Base-by-base conservation (phyloP, 768 basidiomycete species). In the Termitomyces sp. region DNA sequence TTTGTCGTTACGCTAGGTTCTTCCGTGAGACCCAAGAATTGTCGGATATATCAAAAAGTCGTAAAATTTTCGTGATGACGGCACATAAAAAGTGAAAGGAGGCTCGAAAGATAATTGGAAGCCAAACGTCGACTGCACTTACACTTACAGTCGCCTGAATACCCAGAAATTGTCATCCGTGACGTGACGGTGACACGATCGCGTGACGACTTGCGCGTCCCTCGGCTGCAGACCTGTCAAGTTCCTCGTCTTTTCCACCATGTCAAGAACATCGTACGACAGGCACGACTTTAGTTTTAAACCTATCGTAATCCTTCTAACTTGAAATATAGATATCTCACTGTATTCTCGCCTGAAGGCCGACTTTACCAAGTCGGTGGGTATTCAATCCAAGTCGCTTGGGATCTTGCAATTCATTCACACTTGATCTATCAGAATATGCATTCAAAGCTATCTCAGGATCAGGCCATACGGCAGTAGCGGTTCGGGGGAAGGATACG, bases 381-480 rank as follows among this genome's bases (percentile, higher is more conserved):
- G 54, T 55, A 14, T 43, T 43, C 17, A 37, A 53, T 55, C 28
- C 17, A 46, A 47, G 58, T 55, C 37, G 30, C 25, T 48, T 44
- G 45, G 52, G 43, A 51, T 40, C 42, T 40, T 41, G 35, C 21
- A 55, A 50, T 58, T 56, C 52, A 64, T 57, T 60, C 58, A 28
- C 21, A 23, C 54, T 54, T 59, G 34, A 52, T 12, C 12, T 59
- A 16, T 37, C 65, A 98, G 95, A 98, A 76, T 98, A 98, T 80
- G 96, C 97, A 27, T 98, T 98, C 87, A 99, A 98, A 74, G 97
- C 97, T 47, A 98, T 98, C 71, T 93, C 94, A 60, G 94, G 93
- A 54, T 94, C 94, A 1, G 96, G 94, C 1, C 93, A 98, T 67
- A 98, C 97, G 2, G 85, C 96, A 1, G 81, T 99, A 50, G 82